Evolutionary conservation across 208 protist species (phyloP).

Genomic region (Strigomonas culicis): DNA sequence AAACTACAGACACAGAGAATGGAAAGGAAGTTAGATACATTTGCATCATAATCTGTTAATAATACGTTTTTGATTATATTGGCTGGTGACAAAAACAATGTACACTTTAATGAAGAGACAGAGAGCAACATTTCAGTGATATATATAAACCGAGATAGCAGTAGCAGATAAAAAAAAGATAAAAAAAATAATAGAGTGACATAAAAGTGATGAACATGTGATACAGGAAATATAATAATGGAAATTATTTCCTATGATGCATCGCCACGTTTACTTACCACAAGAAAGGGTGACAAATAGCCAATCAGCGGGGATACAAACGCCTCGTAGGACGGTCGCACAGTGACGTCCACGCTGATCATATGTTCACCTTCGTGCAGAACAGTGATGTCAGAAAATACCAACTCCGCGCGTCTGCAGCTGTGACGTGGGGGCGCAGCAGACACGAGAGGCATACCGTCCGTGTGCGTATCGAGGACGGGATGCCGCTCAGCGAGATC

Average conservation of each 20-base stretch:
- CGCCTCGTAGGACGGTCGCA: constrained; percentile 23
- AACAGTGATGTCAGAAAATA: constrained; percentile 27
- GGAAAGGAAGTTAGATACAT: too few relatives aligned
- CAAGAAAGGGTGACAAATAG: constrained; percentile 38
- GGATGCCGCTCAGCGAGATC: too few relatives aligned
- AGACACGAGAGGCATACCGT: too few relatives aligned
- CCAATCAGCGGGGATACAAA: constrained; percentile 28
- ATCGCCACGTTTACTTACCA: constrained; percentile 21
- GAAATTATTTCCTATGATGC: not conserved
- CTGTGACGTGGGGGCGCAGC: not conserved
- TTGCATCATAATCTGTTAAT: too few relatives aligned
- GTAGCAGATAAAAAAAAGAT: not conserved
- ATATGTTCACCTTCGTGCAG: constrained; percentile 33
- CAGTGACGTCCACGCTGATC: constrained; percentile 31
- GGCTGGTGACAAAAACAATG: too few relatives aligned
- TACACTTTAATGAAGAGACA: too few relatives aligned
- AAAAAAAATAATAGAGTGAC: not conserved
- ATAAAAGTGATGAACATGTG: too few relatives aligned
- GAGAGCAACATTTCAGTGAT: too few relatives aligned
- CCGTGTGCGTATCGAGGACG: too few relatives aligned
- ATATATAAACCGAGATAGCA: too few relatives aligned
- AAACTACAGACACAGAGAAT: too few relatives aligned
- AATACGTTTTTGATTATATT: too few relatives aligned
- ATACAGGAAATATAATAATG: not conserved
- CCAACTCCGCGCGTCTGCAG: not conserved